These are phyloP conservation scores for Macrophomina pseudophaseolina DNA, from an alignment of 2,329 filamentous ascomycete species.

Conservation along the genomic window DNA sequence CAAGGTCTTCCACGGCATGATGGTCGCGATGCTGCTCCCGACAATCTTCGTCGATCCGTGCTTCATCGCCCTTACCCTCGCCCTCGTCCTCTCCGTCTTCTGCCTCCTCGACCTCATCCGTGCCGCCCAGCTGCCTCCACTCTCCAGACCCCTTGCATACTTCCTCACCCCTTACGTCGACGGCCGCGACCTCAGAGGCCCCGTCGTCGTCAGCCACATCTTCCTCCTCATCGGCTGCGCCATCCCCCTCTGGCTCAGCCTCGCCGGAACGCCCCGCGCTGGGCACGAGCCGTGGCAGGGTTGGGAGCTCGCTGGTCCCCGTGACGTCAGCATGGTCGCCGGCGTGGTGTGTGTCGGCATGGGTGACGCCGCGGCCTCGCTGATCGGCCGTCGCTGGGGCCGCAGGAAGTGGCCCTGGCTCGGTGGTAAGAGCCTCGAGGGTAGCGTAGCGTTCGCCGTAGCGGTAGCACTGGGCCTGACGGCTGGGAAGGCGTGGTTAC, in stretches of 20 bases:
- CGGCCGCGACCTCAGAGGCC: conserved; percentile 87
- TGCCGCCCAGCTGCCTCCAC: conserved; percentile 86
- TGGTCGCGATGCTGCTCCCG: conserved; percentile 94
- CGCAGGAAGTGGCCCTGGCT: conserved; percentile 94
- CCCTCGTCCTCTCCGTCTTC: conserved; percentile 80
- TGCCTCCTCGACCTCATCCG: conserved; percentile 86
- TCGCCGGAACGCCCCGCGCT: conserved; percentile 69
- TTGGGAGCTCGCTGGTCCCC: conserved; percentile 70
- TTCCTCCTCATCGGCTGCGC: conserved; percentile 95
- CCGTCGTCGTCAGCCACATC: conserved; percentile 94
- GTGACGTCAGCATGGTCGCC: conserved; percentile 88
- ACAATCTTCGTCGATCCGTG: conserved; percentile 84
- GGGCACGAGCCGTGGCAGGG: conserved; percentile 64
- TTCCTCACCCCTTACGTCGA: conserved; percentile 96
- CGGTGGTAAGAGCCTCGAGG: conserved; percentile 93
- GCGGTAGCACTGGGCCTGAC: conserved; percentile 80
- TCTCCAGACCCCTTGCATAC: conserved; percentile 81
- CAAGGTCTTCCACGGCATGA: conserved; percentile 98
- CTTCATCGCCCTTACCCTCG: conserved; percentile 80
- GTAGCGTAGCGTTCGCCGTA: conserved; percentile 76
- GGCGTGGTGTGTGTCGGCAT: conserved; percentile 94
- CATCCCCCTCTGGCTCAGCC: conserved; percentile 87
- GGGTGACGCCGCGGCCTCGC: conserved; percentile 89
- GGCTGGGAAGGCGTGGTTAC: conserved; percentile 74
- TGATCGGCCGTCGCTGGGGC: conserved; percentile 87